phyloP scores from a whole-genome alignment of 1,284 basidiomycete species.

The Leucoagaricus sp. region DNA sequence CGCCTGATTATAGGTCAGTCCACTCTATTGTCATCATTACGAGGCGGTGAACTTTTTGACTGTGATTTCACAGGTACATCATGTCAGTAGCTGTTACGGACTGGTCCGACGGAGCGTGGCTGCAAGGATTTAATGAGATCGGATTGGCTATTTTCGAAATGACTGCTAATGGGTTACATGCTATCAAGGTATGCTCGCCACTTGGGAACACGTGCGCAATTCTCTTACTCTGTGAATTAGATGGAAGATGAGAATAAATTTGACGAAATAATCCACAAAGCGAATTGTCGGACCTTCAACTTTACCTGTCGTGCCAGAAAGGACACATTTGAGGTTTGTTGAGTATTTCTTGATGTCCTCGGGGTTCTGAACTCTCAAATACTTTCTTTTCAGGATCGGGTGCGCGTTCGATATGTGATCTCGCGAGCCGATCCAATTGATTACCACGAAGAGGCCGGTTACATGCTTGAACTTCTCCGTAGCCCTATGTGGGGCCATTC shows the following conservation, averaged over 20 bases:
- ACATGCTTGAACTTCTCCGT: conserved; percentile 57
- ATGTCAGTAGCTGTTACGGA: conserved; percentile 90
- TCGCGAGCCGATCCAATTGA: conserved; percentile 68
- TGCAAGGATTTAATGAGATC: conserved; percentile 95
- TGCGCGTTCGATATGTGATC: conserved; percentile 83
- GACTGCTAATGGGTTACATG: conserved; percentile 79
- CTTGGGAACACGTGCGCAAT: neutral
- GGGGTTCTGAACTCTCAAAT: neutral
- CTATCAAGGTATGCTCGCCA: conserved; percentile 57
- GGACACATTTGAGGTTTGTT: conserved; percentile 81
- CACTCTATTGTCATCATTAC: neutral
- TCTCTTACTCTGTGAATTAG: conserved; percentile 33
- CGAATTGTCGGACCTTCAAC: conserved; percentile 74
- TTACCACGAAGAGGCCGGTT: conserved; percentile 69
- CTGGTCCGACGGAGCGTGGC: conserved; percentile 87
- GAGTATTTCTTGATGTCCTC: neutral
- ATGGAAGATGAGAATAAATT: conserved; percentile 69
- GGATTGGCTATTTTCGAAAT: conserved; percentile 80
- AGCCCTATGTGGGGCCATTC: conserved; percentile 22
- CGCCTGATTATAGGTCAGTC: conserved; percentile 82
- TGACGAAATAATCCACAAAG: conserved; percentile 63
- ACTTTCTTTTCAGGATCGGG: conserved; percentile 56
- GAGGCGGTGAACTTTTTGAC: no score
- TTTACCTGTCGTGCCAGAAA: conserved; percentile 89
- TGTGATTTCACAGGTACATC: conserved; percentile 59